Percentiles rank a stretch among this genome's conserved stretches.
Evolutionary conservation across 2,329 filamentous ascomycete species (phyloP).

Genomic region (Aureobasidium zeae): DNA sequence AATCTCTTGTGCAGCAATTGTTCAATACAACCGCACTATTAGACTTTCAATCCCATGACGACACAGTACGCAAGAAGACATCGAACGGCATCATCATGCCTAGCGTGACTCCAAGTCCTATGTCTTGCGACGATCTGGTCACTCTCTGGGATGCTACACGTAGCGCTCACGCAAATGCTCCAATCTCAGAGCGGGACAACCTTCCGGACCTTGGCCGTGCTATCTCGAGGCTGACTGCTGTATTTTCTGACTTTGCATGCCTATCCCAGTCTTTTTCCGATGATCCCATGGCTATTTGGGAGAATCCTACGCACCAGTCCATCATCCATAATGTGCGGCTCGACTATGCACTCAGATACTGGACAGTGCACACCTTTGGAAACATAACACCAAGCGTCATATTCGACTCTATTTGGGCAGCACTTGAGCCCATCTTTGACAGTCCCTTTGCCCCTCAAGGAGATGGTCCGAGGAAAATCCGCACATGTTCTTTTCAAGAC

Average conservation of each 20-base stretch:
- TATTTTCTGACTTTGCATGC: background rate
- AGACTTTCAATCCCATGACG: background rate
- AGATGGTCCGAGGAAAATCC: background rate
- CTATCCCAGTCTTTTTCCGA: constrained; percentile 5
- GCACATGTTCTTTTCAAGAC: background rate
- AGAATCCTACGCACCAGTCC: background rate
- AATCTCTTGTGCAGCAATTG: constrained; percentile 50
- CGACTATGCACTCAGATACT: background rate
- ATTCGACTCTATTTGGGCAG: constrained; percentile 9
- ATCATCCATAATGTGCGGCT: background rate
- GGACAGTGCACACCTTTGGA: background rate
- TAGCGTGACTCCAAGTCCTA: background rate
- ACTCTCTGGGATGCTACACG: background rate
- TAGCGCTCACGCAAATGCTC: background rate
- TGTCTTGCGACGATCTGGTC: constrained; percentile 1
- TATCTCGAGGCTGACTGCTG: background rate
- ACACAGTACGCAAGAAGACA: background rate
- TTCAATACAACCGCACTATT: constrained; percentile 27
- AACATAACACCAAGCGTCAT: background rate
- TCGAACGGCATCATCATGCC: background rate
- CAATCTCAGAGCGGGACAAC: background rate
- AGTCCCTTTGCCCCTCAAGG: background rate
- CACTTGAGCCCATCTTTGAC: constrained; percentile 13
- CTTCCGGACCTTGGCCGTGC: background rate
- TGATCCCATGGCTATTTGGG: background rate